Evolutionary conservation across 2,329 filamentous ascomycete species (phyloP), one percentile per base, ranked within the genome.

Genomic region (Trichoderma sp.): DNA sequence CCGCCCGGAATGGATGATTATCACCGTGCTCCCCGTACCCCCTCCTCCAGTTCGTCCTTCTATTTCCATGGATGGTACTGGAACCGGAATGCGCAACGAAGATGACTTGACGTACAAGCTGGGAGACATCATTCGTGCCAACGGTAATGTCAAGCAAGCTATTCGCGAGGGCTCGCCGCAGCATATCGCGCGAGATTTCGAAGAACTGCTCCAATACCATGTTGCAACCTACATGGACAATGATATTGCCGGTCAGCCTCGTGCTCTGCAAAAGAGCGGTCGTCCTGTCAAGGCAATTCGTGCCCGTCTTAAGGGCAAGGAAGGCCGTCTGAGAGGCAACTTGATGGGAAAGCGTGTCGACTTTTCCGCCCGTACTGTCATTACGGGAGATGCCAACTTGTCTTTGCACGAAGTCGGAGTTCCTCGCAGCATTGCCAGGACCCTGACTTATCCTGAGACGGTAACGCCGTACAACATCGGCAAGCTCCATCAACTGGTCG

Each of bases 151-250:
- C 68, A 90, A 92, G 74, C 91, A 96, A 74, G 96, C 94, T 70
- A 93, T 97, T 76, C 89, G 92, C 70, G 94, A 97, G 79, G 96
- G 96, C 69, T 94, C 94, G 4, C 94, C 96, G 0, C 90, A 92
- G 72, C 96, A 99, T 81, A 93, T 98, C 73, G 89, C 94, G 19
- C 88, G 90, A 70, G 96, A 99, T 76, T 98, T 97, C 70, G 93
- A 97, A 80, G 89, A 91, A 72, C 84, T 99, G 37, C 85, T 99
- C 47, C 96, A 99, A 78, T 99, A 97, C 78, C 96, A 99, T 77
- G 94, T 99, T 70, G 96, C 96, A 55, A 99, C 96, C 0, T 97
- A 97, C 82, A 99, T 99, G 96, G 96, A 99, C 81, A 99, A 99
- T 76, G 95, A 99, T 79, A 97, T 98, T 81, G 96, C 96, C 72